Base-by-base conservation (phyloP, 257 asterid genomes). In the Ilex asprella region DNA sequence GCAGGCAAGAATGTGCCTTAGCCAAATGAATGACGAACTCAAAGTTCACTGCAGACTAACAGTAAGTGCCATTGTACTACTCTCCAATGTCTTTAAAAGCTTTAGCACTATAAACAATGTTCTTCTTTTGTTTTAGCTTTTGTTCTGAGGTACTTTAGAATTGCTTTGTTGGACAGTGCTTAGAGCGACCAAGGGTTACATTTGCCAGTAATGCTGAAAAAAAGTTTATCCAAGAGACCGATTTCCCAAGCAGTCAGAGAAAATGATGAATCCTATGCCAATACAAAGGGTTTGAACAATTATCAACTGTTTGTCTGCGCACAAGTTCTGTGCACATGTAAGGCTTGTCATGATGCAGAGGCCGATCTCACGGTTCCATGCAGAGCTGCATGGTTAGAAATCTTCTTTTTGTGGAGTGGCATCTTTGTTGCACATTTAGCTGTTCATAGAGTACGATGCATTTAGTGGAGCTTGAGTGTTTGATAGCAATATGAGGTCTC, bases 141-240 rank as follows among this genome's bases (percentile, higher is more conserved):
- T 35, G 7, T 8, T 35, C 21, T 30, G 60, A 55, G 11, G n/a
- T 41, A 13, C 56, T 32, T 6, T 7, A 27, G 49, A 32, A 65
- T 59, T 61, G 11, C 16, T 14, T 71, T 31, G 70, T 44, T 57
- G 47, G 64, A 55, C 85, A 86, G 95, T 71, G 65, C 53, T 64
- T 82, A 76, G 71, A 76, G 70, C 84, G 68, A 56, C 91, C 93
- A 55, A 81, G 76, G 67, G 96, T 88, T 55, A 69, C 79, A 10
- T 88, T 88, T 68, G 70, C 84, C 58, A 61, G 62, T 53, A 13
- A 44, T 30, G 30, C 52, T 43, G 78, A 70, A 60, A 76, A 62
- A 50, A 61, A 67, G 59, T 30, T 63, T 60, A 39, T 67, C 57
- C 71, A 65, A 29, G 50, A 13, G 58, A 13, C 30, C 47, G 66